These are phyloP conservation scores for Aspergillus chevalieri DNA, from an alignment of 2,329 filamentous ascomycete genomes.

Conservation along the genomic window DNA sequence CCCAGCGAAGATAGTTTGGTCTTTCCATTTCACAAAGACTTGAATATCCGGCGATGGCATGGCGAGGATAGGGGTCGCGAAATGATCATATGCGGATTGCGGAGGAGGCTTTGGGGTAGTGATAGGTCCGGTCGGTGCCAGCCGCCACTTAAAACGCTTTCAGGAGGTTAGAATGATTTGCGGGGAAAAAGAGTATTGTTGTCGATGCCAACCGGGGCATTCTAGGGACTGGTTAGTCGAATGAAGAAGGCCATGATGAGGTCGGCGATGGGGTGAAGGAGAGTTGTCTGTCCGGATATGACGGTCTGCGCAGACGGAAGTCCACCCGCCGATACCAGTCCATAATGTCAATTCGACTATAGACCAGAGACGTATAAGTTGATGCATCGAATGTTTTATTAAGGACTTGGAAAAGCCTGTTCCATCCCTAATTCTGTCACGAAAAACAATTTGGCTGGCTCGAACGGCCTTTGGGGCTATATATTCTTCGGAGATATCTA, in stretches of 20 bases:
- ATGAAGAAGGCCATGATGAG: neutral
- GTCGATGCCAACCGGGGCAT: conserved; percentile 20
- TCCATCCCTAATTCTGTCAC: too few species aligned
- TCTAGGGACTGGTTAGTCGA: conserved; percentile 8
- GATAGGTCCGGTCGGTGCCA: conserved; percentile 11
- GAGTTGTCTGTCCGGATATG: neutral
- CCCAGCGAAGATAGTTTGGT: conserved; percentile 90
- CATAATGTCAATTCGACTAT: neutral
- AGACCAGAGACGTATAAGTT: too few species aligned
- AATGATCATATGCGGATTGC: conserved; percentile 20
- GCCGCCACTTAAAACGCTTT: conserved; percentile 9
- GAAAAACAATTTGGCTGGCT: too few species aligned
- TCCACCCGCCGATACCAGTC: neutral
- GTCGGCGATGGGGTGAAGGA: neutral
- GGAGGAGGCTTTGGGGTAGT: conserved; percentile 11
- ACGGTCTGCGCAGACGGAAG: neutral
- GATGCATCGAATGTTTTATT: too few species aligned
- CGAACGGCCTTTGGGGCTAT: too few species aligned
- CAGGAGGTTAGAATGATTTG: neutral
- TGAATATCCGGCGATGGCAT: conserved; percentile 71
- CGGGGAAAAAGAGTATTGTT: neutral
- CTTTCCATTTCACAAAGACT: conserved; percentile 91
- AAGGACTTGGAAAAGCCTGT: too few species aligned
- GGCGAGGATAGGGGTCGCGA: conserved; percentile 28
- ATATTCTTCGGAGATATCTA: too few species aligned